Percentiles rank a stretch among this genome's conserved stretches.
Evolutionary conservation across 179 eudicot species (phyloP).

Genomic region (Drosera spatulata): DNA sequence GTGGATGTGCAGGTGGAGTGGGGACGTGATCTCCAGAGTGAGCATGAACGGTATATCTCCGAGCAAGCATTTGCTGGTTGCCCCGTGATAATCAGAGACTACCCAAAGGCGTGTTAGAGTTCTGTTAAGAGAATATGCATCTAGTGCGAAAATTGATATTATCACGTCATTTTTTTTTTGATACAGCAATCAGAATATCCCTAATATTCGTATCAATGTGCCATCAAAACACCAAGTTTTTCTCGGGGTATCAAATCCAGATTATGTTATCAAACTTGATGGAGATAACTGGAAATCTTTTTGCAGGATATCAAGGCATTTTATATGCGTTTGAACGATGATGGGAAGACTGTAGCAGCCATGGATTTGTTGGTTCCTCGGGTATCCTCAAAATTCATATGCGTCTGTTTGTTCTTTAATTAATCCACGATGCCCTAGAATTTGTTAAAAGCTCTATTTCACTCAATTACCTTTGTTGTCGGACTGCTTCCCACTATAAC

Average conservation of each 20-base stretch:
- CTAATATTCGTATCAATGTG: no score
- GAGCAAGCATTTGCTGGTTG: conserved; percentile 86
- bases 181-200: no score
- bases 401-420: no score
- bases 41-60: conserved; percentile 91
- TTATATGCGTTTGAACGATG: conserved; percentile 95
- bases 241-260: no score
- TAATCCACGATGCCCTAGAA: no score
- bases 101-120: conserved; percentile 63
- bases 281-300: conserved; percentile 8
- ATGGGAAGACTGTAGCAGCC: conserved; percentile 96
- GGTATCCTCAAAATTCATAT: conserved; percentile 28
- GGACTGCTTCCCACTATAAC: no score
- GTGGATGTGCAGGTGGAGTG: conserved; percentile 57
- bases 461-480: no score
- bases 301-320: conserved; percentile 86
- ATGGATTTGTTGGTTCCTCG: conserved; percentile 99
- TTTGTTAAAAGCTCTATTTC: no score
- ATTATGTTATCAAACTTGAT: not conserved
- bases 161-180: not conserved
- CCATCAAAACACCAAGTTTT: no score
- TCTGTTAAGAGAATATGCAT: not conserved
- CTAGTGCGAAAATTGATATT: no score
- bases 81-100: conserved; percentile 92
- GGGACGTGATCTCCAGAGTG: conserved; percentile 99